These are phyloP conservation scores for Mucor velutinosus DNA, from an alignment of 371 early-diverging fungal species.

Conservation along the genomic window DNA sequence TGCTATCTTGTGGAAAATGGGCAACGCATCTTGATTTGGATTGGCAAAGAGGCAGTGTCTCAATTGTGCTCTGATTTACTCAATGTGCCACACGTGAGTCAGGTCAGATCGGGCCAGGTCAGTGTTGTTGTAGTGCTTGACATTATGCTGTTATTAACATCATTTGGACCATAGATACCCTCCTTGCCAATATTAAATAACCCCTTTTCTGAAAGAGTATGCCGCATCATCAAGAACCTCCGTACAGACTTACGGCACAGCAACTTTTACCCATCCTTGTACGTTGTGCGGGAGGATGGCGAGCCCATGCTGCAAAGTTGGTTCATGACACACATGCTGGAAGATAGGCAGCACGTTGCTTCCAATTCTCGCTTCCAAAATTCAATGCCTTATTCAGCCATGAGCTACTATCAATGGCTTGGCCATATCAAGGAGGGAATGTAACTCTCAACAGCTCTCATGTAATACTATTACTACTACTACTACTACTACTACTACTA, in stretches of 20 bases:
- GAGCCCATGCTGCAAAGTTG: slow-evolving; percentile 56
- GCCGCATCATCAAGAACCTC: slow-evolving; percentile 24
- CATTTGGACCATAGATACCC: slow-evolving; percentile 8
- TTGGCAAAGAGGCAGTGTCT: slow-evolving; percentile 66
- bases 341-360: slow-evolving; percentile 41
- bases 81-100: slow-evolving; percentile 32
- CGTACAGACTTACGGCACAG: slow-evolving; percentile 21
- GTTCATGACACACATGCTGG: slow-evolving; percentile 71
- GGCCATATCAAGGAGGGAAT: slow-evolving; percentile 37
- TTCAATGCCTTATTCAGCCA: slow-evolving; percentile 52
- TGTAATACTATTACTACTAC: neutral
- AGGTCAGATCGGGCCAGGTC: slow-evolving; percentile 38
- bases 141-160: neutral
- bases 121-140: neutral
- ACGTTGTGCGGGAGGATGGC: slow-evolving; percentile 75
- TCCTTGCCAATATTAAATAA: slow-evolving; percentile 30
- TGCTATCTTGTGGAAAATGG: slow-evolving; percentile 75
- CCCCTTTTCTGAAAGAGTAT: slow-evolving; percentile 38
- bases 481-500: too few species aligned
- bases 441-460: neutral
- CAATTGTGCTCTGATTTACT: slow-evolving; percentile 61
- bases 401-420: slow-evolving; percentile 77
- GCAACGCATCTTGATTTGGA: slow-evolving; percentile 71
- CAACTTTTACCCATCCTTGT: slow-evolving; percentile 34
- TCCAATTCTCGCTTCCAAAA: slow-evolving; percentile 22